These are phyloP conservation scores for Leptomonas seymouri DNA, from an alignment of 208 protist genomes.

Conservation along the genomic window DNA sequence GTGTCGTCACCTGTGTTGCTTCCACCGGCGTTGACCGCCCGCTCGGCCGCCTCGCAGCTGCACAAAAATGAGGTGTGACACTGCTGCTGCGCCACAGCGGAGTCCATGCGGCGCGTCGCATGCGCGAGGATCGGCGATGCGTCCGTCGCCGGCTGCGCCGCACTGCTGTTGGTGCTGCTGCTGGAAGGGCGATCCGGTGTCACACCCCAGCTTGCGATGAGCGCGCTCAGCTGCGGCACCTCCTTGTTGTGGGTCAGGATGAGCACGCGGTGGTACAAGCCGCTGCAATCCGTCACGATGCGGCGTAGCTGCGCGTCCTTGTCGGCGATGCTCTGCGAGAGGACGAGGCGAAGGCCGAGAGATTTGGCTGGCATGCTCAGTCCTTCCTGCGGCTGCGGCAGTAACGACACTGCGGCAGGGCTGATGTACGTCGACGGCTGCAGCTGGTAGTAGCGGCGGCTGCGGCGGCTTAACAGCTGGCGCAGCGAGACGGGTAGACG, in stretches of 20 bases:
- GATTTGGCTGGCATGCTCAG: conserved; percentile 45
- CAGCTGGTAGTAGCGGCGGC: conserved; percentile 76
- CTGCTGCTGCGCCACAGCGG: conserved; percentile 32
- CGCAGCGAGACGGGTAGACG: conserved; percentile 43
- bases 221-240: conserved; percentile 52
- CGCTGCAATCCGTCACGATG: conserved; percentile 50
- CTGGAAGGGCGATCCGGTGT: conserved; percentile 15
- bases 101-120: conserved; percentile 56
- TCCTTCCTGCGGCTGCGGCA: conserved; percentile 33
- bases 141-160: not conserved
- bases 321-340: conserved; percentile 60
- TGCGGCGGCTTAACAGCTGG: conserved; percentile 51
- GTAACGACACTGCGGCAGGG: conserved; percentile 32
- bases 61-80: conserved; percentile 22
- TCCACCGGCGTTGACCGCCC: not conserved
- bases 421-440: conserved; percentile 35
- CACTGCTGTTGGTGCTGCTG: conserved; percentile 8
- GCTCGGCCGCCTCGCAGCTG: conserved; percentile 24
- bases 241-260: conserved; percentile 84
- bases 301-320: conserved; percentile 49
- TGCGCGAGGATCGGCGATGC: conserved; percentile 24
- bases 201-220: conserved; percentile 53
- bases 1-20: not conserved
- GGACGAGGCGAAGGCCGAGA: conserved; percentile 51
- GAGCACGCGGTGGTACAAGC: conserved; percentile 45